These are phyloP conservation scores for Psilocybe cyanescens DNA, from an alignment of 768 basidiomycete species.

Conservation along the genomic window DNA sequence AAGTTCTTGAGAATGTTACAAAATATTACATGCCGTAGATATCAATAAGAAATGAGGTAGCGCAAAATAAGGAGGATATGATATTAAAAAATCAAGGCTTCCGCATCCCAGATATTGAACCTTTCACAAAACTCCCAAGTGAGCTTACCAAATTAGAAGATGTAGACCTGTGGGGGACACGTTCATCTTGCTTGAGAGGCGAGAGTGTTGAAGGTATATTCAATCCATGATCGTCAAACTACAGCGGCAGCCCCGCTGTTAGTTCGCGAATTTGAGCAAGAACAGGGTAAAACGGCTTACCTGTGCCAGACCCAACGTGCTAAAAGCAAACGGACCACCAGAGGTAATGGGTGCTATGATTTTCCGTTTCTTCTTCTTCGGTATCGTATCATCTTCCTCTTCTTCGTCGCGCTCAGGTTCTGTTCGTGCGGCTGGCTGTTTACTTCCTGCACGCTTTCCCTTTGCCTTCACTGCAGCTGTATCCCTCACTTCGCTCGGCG, in stretches of 20 bases:
- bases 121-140: background rate
- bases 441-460: constrained; percentile 23
- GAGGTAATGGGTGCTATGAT: constrained; percentile 60
- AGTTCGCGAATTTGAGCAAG: background rate
- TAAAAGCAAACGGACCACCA: constrained; percentile 50
- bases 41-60: too few species aligned
- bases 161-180: constrained; percentile 49
- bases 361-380: constrained; percentile 73
- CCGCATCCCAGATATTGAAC: background rate
- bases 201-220: constrained; percentile 71
- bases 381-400: constrained; percentile 29
- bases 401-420: constrained; percentile 27
- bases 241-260: too few species aligned
- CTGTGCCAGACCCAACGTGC: constrained; percentile 24
- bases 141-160: constrained; percentile 6
- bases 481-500: constrained; percentile 13
- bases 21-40: background rate
- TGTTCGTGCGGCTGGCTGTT: constrained; percentile 21
- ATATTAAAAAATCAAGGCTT: background rate
- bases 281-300: background rate
- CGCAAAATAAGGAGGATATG: background rate
- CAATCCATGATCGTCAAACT: constrained; percentile 38
- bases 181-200: constrained; percentile 62
- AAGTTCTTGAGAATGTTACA: background rate
- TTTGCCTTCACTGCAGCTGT: constrained; percentile 19